Percentiles rank a stretch among this genome's conserved stretches.
phyloP scores from a whole-genome alignment of 2,329 filamentous ascomycete species.

The Claviceps maximensis region DNA sequence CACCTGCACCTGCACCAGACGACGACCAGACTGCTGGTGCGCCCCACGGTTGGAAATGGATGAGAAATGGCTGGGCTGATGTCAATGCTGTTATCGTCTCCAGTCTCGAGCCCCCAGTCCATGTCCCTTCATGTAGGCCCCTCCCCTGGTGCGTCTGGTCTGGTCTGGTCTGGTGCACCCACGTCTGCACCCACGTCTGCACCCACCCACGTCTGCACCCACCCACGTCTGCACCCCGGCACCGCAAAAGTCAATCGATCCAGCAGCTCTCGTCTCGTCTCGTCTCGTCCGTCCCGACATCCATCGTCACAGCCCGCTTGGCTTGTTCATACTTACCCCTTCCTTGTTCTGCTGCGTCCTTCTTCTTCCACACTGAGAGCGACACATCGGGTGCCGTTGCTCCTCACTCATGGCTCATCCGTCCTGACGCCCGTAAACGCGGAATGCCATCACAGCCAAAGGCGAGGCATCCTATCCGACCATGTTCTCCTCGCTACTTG shows the following conservation, averaged over 20 bases:
- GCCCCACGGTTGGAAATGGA: no score
- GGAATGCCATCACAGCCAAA: slow-evolving; percentile 6
- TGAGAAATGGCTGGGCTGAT: not conserved
- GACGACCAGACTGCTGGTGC: no score
- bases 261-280: not conserved
- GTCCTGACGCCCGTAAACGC: slow-evolving; percentile 12
- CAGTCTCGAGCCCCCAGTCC: no score
- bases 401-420: slow-evolving; percentile 13
- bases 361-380: not conserved
- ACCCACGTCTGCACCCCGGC: no score
- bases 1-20: no score
- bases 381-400: slow-evolving; percentile 2
- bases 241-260: not conserved
- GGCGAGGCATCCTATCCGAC: slow-evolving; percentile 8
- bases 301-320: not conserved
- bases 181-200: no score
- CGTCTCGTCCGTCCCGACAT: not conserved
- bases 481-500: slow-evolving; percentile 26
- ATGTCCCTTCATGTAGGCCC: no score
- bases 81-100: no score
- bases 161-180: not conserved
- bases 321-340: not conserved
- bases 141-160: not conserved
- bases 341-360: not conserved
- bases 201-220: no score